These are phyloP conservation scores for Paratinospora sagittata DNA, from an alignment of 164 flowering plant species.

Conservation along the genomic window DNA sequence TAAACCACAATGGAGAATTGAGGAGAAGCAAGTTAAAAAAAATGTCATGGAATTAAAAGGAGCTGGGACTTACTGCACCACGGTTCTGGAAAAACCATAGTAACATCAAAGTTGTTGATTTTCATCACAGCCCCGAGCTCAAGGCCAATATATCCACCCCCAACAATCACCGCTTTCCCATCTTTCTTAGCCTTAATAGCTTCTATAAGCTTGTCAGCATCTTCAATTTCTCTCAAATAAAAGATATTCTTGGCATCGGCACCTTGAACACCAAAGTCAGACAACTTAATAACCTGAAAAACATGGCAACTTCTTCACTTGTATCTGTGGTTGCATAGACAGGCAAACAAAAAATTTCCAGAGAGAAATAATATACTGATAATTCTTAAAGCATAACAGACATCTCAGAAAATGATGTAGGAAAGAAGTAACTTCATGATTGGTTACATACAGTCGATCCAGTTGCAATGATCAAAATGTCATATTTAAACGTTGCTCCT, in stretches of 20 bases:
- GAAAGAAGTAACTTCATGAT: background rate
- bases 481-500: constrained; percentile 65
- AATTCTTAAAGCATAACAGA: background rate
- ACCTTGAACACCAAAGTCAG: constrained; percentile 89
- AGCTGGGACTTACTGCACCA: constrained; percentile 91
- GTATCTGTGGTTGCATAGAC: background rate
- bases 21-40: background rate
- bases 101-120: constrained; percentile 74
- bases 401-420: background rate
- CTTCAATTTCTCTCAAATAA: constrained; percentile 92
- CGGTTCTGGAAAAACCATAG: constrained; percentile 95
- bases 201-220: constrained; percentile 81
- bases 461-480: constrained; percentile 65
- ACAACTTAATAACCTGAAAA: constrained; percentile 75
- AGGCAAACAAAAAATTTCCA: background rate
- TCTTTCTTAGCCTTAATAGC: constrained; percentile 70
- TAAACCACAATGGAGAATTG: background rate
- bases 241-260: constrained; percentile 87
- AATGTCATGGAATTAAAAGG: background rate
- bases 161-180: constrained; percentile 89
- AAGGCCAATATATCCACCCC: constrained; percentile 98
- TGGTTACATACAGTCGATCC: constrained; percentile 62
- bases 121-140: constrained; percentile 82
- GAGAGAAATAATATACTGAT: background rate
- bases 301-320: background rate